Evolutionary conservation across 306 rosid genomes (phyloP), one percentile per base, ranked within the genome.

Genomic region (Cicer bijugum): DNA sequence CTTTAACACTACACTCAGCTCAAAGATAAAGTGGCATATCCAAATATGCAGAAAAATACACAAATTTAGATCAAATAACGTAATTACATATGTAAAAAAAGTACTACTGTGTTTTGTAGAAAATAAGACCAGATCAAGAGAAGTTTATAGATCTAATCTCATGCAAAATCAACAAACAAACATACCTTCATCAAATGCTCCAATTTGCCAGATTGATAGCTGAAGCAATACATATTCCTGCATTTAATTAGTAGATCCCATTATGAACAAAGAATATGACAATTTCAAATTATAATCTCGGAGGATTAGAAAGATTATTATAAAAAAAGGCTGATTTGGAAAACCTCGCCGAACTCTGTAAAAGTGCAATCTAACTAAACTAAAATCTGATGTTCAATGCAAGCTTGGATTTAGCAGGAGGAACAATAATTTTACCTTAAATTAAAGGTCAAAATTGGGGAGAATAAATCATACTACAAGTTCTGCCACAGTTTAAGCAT

Each of bases 131-230:
- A 11, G 43, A 10, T 35, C 33, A 14, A 64, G 23, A 62, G 50
- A 64, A 71, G 62, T 53, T 37, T 58, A 61, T 40, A 59, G 53
- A 66, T 71, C 38, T 51, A 73, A 20, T 20, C 76, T 72, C 58
- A 76, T 53, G 9, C 16, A 64, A 68, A 52, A 72, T 78, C 28
- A 20, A 20, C 28, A 65, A 20, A 68, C 23, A 47, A 74, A 51
- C 83, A 43, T 85, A 91, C 99, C 99, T 91, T 95, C 99, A 91
- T 87, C 47, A 95, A 85, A 89, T 95, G 97, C 90, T 95, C 99
- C 75, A 95, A 75, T 75, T 95, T 95, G 43, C 99, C 99, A 61
- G 99, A 95, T 69, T 91, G 99, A 75, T 87, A 48, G 67, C 99
- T 95, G 90, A 95, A 95, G 86, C 99, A 95, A 82, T 95, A 95